Base-by-base conservation (phyloP, 441 rosid species). In the Theobroma grandiflorum region DNA sequence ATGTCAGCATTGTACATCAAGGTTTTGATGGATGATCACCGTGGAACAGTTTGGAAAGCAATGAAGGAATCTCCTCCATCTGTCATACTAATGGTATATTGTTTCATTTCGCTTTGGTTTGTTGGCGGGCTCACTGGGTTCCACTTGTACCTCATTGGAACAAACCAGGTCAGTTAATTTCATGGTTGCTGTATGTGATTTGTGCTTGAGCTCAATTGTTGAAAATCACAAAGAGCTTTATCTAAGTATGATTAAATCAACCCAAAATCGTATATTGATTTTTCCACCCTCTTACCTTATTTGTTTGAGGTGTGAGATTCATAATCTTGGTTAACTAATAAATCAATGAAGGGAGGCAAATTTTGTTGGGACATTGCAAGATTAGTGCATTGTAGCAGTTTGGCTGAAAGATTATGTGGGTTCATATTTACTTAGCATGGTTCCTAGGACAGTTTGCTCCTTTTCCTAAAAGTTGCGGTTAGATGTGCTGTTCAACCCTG, bases 51-150 rank as follows among this genome's bases (percentile, higher is more conserved):
- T 59, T 97, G 97, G 98, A 95, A 79, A 83, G 95, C 99, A 12
- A 92, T 97, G 98, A 85, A 89, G 85, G 92, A 87, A 84, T 95
- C 99, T 64, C 98, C 98, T 73, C 91, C 92, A 67, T 91, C 98
- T 50, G 95, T 94, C 31, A 31, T 92, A 65, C 84, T 97, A 47
- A 95, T 97, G 96, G 91, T 84, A 76, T 95, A 95, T 82, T 91
- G 96, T 85, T 97, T 95, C 86, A 86, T 95, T 70, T 78, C 95
- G 7, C 88, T 97, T 59, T 97, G 99, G 98, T 95, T 95, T 88
- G 99, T 97, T 61, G 98, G 99, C 78, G 98, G 99, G 43, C 97
- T 96, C 55, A 92, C 98, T 10, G 97, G 98, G 72, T 95, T 95
- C 86, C 99, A 96, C 87, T 86, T 90, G 78, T 95, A 96, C 83